Evolutionary conservation across 768 basidiomycete genomes (phyloP), one percentile per base, ranked within the genome.

Genomic region (Phylloporus sp.): DNA sequence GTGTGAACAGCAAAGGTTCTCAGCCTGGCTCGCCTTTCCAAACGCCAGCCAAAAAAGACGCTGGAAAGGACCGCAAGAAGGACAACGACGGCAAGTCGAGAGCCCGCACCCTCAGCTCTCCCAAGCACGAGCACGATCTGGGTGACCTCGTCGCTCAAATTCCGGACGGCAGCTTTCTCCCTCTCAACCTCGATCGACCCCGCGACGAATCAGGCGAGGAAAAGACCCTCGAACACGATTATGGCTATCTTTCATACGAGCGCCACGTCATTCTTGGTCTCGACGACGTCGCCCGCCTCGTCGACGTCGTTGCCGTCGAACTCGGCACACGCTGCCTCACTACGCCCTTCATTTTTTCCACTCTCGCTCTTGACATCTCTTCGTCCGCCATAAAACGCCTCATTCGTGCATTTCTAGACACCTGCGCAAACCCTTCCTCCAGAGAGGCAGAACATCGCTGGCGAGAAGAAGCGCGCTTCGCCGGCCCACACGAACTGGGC

Each of bases 301-400:
- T 90, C n/a, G 75, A 78, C 34, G 79, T 81, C 48, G 69, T 90
- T 46, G 76, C 80, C 38, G 73, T 79, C 43, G 86, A 89, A 67
- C 79, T 92, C 45, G 76, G 75, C 52, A 73, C 78, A 44, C 75
- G 87, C 57, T 87, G 83, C 57, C 76, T 96, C 50, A 84, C 85
- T 18, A 91, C 90, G 4, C 93, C 94, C 18, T 85, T 96, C 69
- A 82, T 97, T 52, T 95, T 97, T 71, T 90, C 89, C 29, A 81
- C 80, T 23, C 80, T 86, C 55, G 92, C 92, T 14, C 80, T 97
- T 50, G 93, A 96, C 58, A 74, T 94, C 33, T 86, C 81, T 34
- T 71, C 82, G 6, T 70, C 81, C n/a, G 78, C 82, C 27, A 81
- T 91, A 57, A 83, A 78, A 57, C 73, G 84, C 40, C 77, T 97